Conservation (phyloP, 371 early-diverging fungal species). For the Syncephalis plumigaleata region DNA sequence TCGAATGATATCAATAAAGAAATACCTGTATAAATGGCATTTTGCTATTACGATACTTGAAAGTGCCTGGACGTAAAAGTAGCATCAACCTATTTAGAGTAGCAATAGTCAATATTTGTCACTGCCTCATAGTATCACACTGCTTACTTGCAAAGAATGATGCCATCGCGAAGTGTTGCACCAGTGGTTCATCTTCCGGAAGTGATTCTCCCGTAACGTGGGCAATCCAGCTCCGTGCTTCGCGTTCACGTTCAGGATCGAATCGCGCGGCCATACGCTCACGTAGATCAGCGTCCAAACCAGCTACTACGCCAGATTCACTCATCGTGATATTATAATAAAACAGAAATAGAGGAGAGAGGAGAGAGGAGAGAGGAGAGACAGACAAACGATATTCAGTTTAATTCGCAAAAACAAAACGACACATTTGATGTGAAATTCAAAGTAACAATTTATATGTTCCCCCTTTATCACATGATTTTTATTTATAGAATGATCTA, state of each 20-base stretch:
- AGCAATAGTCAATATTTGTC: not conserved
- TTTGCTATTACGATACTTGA: slow-evolving; percentile 40
- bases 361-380: no score
- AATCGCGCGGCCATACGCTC: slow-evolving; percentile 35
- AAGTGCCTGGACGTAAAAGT: slow-evolving; percentile 28
- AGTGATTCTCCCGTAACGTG: slow-evolving; percentile 27
- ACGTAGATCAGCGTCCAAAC: slow-evolving; percentile 24
- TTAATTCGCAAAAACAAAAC: no score
- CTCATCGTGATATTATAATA: no score
- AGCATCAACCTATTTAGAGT: slow-evolving; percentile 27
- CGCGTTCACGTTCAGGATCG: slow-evolving; percentile 26
- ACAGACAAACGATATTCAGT: no score
- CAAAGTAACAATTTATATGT: no score
- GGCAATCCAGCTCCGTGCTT: slow-evolving; percentile 50
- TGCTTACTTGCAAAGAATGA: slow-evolving; percentile 60
- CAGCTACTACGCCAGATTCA: not conserved
- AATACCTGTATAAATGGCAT: slow-evolving; percentile 70
- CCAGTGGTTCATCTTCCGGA: slow-evolving; percentile 25
- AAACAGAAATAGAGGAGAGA: no score
- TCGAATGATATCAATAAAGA: no score
- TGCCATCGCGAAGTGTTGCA: slow-evolving; percentile 63
- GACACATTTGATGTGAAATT: no score
- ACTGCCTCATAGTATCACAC: not conserved
- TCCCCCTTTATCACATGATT: no score
- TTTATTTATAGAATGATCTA: no score